A percentile compares a stretch with the other conserved stretches of the same genome.
phyloP scores from a whole-genome alignment of 2,329 filamentous ascomycete genomes.

The Aspergillus sp. region DNA sequence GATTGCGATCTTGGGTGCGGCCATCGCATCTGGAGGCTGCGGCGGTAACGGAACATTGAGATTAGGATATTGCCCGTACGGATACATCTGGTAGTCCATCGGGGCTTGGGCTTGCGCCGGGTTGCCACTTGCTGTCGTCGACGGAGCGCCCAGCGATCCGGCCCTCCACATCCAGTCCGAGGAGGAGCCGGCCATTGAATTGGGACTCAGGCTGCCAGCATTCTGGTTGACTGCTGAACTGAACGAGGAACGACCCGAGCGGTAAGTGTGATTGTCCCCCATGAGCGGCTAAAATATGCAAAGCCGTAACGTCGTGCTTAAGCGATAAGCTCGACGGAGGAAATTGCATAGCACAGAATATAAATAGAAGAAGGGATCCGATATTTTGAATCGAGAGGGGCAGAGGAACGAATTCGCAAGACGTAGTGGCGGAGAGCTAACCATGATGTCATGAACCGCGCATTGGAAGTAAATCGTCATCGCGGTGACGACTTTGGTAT shows the following conservation, averaged over 20 bases:
- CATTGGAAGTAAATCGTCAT: background rate
- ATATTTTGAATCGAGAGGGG: background rate
- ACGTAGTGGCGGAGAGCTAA: background rate
- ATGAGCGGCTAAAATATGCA: background rate
- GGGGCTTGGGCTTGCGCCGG: background rate
- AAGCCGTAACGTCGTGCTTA: background rate
- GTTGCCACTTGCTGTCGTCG: background rate
- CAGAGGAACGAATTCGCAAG: background rate
- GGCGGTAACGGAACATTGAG: background rate
- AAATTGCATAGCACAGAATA: background rate
- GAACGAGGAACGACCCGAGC: background rate
- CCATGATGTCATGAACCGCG: constrained; percentile 3
- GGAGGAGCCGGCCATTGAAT: background rate
- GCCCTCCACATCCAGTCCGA: constrained; percentile 16
- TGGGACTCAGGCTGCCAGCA: background rate
- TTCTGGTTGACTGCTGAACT: background rate
- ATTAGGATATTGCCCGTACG: constrained; percentile 5
- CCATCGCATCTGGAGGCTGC: background rate
- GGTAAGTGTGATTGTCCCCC: background rate
- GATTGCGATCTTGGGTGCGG: constrained; percentile 29
- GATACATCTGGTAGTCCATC: constrained; percentile 6
- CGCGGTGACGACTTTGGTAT: background rate
- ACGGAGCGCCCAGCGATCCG: background rate
- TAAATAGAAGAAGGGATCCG: background rate
- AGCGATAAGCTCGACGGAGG: background rate